Evolutionary conservation across 371 early-diverging fungal genomes (phyloP).

Genomic region (Chytridium lagenaria): DNA sequence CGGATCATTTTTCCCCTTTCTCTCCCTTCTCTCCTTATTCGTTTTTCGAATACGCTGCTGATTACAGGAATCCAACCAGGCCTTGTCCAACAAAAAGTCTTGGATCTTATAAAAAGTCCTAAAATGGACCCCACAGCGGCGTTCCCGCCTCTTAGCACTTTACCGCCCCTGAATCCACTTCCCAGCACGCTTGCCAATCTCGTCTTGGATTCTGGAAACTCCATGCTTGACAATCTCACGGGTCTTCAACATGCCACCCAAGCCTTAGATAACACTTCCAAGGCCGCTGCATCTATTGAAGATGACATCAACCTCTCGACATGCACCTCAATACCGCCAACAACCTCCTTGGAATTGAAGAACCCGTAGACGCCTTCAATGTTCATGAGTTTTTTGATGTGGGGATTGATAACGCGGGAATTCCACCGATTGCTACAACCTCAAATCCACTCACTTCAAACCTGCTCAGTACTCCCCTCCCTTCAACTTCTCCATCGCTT

Average conservation of each 20-base stretch:
- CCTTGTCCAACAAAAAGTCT: conserved; percentile 14
- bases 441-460: too few relatives aligned
- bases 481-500: too few relatives aligned
- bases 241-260: neutral
- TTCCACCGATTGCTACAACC: too few relatives aligned
- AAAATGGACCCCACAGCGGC: neutral
- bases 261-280: conserved; percentile 10
- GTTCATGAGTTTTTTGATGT: conserved; percentile 2
- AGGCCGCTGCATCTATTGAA: conserved; percentile 39
- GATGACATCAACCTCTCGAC: conserved; percentile 52
- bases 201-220: neutral
- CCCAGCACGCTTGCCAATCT: too few relatives aligned
- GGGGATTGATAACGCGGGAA: neutral
- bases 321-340: conserved; percentile 44
- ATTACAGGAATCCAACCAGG: neutral
- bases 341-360: conserved; percentile 36
- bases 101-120: conserved; percentile 15
- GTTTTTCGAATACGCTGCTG: too few relatives aligned
- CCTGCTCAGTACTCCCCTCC: too few relatives aligned
- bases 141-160: conserved; percentile 2
- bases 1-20: conserved; percentile 14
- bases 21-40: neutral
- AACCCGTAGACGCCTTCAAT: too few relatives aligned
- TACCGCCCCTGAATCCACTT: too few relatives aligned
- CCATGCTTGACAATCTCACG: too few relatives aligned